phyloP scores from a whole-genome alignment of 441 rosid species.

The Erodium texanum region DNA sequence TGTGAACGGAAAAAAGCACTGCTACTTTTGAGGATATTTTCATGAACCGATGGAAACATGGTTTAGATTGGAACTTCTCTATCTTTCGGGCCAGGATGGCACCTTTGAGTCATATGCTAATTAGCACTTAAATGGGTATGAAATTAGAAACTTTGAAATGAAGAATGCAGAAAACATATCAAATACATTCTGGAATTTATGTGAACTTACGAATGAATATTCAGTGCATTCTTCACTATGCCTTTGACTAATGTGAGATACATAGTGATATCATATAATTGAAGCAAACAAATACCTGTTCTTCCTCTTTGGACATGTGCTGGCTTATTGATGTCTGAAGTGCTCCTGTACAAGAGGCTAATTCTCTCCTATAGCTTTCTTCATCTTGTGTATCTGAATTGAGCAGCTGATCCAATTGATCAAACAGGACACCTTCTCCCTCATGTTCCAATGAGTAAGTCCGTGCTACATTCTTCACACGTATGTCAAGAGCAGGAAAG shows the following conservation, averaged over 20 bases:
- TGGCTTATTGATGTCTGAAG: constrained; percentile 83
- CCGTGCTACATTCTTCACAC: constrained; percentile 87
- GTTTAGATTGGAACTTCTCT: not conserved
- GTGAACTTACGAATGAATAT: too few relatives aligned
- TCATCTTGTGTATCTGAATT: constrained; percentile 43
- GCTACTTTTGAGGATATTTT: too few relatives aligned
- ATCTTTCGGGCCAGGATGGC: not conserved
- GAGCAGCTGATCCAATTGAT: constrained; percentile 68
- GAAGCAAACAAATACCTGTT: constrained; percentile 46
- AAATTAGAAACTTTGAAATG: not conserved
- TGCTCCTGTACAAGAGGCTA: constrained; percentile 79
- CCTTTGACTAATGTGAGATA: not conserved
- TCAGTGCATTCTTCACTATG: too few relatives aligned
- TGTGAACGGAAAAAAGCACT: too few relatives aligned
- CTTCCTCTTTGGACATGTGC: constrained; percentile 98
- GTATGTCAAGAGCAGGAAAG: constrained; percentile 80
- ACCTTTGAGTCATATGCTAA: not conserved
- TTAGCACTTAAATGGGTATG: not conserved
- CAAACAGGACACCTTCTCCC: constrained; percentile 71
- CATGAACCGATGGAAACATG: not conserved
- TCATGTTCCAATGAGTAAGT: constrained; percentile 90
- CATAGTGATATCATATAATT: not conserved
- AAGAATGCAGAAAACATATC: not conserved
- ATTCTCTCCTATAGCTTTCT: constrained; percentile 61
- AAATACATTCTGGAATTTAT: not conserved